phyloP scores from a whole-genome alignment of 139 green algal species.

The Chlamydomonas applanata region DNA sequence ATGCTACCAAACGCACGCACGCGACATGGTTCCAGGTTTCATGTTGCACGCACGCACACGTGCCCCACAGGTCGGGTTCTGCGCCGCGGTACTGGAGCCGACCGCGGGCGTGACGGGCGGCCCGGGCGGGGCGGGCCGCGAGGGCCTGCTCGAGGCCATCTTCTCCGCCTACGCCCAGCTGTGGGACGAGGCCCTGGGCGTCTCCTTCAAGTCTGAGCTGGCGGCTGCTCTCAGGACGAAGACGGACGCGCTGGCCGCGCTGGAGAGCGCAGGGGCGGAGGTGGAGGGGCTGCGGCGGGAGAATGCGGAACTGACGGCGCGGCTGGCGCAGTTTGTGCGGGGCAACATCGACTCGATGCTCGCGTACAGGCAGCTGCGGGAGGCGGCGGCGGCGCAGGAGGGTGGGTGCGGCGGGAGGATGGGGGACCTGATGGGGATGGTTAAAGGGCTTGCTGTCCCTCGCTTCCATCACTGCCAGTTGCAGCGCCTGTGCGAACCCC shows the following conservation, averaged over 20 bases:
- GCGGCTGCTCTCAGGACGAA: background rate
- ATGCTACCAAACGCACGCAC: no score
- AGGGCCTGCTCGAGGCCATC: slow-evolving; percentile 37
- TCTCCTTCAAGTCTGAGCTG: slow-evolving; percentile 15
- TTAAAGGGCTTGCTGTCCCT: no score
- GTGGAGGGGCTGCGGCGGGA: slow-evolving; percentile 21
- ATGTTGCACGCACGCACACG: no score
- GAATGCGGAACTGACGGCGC: slow-evolving; percentile 25
- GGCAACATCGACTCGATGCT: slow-evolving; percentile 41
- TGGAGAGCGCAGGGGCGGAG: slow-evolving; percentile 14
- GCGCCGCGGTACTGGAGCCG: slow-evolving; percentile 14
- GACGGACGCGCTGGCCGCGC: background rate
- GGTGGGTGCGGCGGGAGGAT: no score
- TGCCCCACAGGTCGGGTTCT: slow-evolving; percentile 17
- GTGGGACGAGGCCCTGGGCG: slow-evolving; percentile 39
- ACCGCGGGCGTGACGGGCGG: background rate
- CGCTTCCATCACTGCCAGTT: no score
- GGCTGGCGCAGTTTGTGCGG: slow-evolving; percentile 21
- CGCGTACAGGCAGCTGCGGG: slow-evolving; percentile 12
- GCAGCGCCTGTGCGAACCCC: no score
- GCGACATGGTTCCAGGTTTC: no score
- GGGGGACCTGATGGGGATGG: no score
- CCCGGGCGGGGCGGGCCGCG: background rate
- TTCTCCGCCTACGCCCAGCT: slow-evolving; percentile 35
- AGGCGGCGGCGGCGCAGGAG: slow-evolving; percentile 7